These are phyloP conservation scores for Scheffersomyces titani DNA, from an alignment of 1,139 yeast genomes.

Conservation along the genomic window DNA sequence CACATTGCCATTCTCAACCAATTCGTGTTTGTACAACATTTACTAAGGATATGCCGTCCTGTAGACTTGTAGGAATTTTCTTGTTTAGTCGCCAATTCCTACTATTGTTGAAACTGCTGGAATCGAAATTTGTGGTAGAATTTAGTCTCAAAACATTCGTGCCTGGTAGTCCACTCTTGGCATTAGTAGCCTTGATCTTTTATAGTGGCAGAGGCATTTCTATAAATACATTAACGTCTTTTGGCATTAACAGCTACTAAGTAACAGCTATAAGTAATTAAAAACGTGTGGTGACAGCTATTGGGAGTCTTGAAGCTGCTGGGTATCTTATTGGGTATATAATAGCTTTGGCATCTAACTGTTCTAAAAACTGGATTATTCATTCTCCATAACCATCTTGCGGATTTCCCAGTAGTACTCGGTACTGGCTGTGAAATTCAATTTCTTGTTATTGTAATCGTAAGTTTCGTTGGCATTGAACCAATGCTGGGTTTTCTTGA, in stretches of 20 bases:
- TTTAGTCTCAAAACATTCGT: background rate
- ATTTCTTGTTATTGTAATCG: conserved; percentile 13
- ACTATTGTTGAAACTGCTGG: background rate
- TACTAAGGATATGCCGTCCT: background rate
- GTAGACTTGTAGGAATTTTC: background rate
- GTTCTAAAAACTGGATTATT: conserved; percentile 5
- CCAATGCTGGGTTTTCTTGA: conserved; percentile 54
- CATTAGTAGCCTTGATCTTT: background rate
- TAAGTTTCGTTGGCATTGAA: conserved; percentile 43
- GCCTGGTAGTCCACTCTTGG: background rate
- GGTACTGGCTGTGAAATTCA: conserved; percentile 19
- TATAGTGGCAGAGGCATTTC: background rate
- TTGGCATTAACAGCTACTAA: background rate
- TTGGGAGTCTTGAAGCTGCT: background rate
- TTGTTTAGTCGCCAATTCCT: background rate
- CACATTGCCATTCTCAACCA: background rate
- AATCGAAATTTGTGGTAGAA: background rate
- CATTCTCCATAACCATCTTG: conserved; percentile 50
- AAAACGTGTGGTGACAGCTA: background rate
- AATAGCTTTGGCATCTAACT: background rate
- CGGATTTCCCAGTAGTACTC: conserved; percentile 58
- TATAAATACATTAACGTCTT: too few relatives aligned
- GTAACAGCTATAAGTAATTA: background rate
- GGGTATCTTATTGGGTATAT: background rate
- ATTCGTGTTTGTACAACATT: background rate